Percentiles rank a stretch among this genome's conserved stretches.
These are phyloP conservation scores for Suhomyces canberraensis DNA, from an alignment of 805 yeast species.

Conservation along the genomic window DNA sequence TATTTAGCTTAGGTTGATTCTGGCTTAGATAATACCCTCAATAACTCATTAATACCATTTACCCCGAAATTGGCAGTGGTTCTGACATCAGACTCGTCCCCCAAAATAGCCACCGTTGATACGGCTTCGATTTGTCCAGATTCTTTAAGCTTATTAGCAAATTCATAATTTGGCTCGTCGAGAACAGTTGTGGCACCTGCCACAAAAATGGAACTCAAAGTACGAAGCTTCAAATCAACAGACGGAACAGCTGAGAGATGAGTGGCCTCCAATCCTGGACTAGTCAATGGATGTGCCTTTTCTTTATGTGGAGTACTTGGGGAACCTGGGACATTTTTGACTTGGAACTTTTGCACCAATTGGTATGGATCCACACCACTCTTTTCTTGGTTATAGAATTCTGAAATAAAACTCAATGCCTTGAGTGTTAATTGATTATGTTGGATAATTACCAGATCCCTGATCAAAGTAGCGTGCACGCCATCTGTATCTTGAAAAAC, in stretches of 20 bases:
- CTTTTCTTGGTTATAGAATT: slow-evolving; percentile 25
- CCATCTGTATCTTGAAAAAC: slow-evolving; percentile 51
- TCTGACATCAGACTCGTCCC: slow-evolving; percentile 42
- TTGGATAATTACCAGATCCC: slow-evolving; percentile 69
- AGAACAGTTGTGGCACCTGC: slow-evolving; percentile 67
- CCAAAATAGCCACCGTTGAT: slow-evolving; percentile 53
- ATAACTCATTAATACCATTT: slow-evolving; percentile 67
- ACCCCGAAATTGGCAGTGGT: slow-evolving; percentile 63
- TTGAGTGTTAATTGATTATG: slow-evolving; percentile 55
- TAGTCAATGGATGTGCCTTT: background rate
- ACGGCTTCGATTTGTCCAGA: slow-evolving; percentile 41
- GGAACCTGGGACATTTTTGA: slow-evolving; percentile 18
- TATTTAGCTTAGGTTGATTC: background rate
- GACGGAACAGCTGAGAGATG: background rate
- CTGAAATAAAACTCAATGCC: slow-evolving; percentile 53
- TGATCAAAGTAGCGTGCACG: slow-evolving; percentile 75
- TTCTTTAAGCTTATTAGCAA: slow-evolving; percentile 42
- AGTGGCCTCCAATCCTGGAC: background rate
- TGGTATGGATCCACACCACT: slow-evolving; percentile 12
- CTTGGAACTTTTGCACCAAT: slow-evolving; percentile 23
- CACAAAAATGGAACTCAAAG: slow-evolving; percentile 35
- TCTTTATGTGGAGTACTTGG: slow-evolving; percentile 14
- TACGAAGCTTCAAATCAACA: background rate
- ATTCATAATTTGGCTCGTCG: slow-evolving; percentile 66
- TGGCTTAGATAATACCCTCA: slow-evolving; percentile 42